These are phyloP conservation scores for Tulasnella sp. DNA, from an alignment of 768 basidiomycete genomes.

Conservation along the genomic window DNA sequence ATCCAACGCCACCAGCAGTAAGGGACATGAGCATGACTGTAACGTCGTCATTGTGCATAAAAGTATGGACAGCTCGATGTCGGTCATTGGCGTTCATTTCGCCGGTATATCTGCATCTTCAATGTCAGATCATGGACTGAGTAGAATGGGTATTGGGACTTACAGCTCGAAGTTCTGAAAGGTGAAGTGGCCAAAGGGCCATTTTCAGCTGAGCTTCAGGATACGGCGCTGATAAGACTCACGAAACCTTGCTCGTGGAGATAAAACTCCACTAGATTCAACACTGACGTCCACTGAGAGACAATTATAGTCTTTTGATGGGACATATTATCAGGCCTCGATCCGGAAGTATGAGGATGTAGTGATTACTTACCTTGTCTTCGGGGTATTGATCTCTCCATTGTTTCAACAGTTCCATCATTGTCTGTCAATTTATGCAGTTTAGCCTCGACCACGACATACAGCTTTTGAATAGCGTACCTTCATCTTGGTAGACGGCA, in stretches of 20 bases:
- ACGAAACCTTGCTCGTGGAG: conserved; percentile 38
- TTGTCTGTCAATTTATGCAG: conserved; percentile 26
- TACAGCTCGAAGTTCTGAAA: conserved; percentile 1
- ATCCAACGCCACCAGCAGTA: conserved; percentile 45
- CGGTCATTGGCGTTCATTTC: conserved; percentile 43
- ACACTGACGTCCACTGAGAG: conserved; percentile 57
- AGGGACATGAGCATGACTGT: conserved; percentile 18
- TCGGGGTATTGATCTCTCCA: conserved; percentile 38
- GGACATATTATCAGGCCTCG: background rate
- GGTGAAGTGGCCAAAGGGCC: too few relatives aligned
- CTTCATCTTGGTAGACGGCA: conserved; percentile 67
- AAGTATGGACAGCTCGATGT: conserved; percentile 41
- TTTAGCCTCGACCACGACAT: too few relatives aligned
- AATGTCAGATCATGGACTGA: conserved; percentile 1
- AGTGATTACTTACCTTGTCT: conserved; percentile 53
- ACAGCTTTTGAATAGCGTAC: conserved; percentile 24
- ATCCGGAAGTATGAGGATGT: too few relatives aligned
- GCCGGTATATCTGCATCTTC: conserved; percentile 39
- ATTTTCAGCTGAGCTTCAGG: conserved; percentile 34
- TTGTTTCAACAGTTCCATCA: conserved; percentile 44
- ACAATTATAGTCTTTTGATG: conserved; percentile 42
- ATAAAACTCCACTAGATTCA: conserved; percentile 50
- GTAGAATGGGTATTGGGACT: background rate
- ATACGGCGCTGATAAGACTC: background rate
- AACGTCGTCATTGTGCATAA: conserved; percentile 44